Percentiles rank a stretch among this genome's conserved stretches.
Conservation (phyloP, 768 basidiomycete species). For the Hortiboletus flavorubellus region DNA sequence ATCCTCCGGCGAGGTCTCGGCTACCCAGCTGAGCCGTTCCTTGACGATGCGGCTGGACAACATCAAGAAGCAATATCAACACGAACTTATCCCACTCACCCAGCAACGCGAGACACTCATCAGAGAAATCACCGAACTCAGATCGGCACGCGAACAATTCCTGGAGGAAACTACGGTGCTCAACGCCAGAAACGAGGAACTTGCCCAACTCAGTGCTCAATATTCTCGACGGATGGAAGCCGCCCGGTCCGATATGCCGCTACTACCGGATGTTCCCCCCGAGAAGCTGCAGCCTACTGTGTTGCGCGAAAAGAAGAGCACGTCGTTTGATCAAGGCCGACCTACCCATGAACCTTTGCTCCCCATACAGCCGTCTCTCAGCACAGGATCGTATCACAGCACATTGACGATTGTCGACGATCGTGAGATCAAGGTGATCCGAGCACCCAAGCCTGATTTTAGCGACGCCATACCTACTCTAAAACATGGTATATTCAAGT, state of each 20-base stretch:
- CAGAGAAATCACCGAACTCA: slow-evolving; percentile 84
- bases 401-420: slow-evolving; percentile 26
- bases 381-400: slow-evolving; percentile 17
- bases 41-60: slow-evolving; percentile 83
- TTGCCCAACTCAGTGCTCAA: slow-evolving; percentile 82
- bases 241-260: slow-evolving; percentile 16
- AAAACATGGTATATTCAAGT: slow-evolving; percentile 65
- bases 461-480: slow-evolving; percentile 48
- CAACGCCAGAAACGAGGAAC: slow-evolving; percentile 88
- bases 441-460: slow-evolving; percentile 29
- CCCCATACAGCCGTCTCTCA: slow-evolving; percentile 14
- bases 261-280: slow-evolving; percentile 2
- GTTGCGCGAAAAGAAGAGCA: slow-evolving; percentile 24
- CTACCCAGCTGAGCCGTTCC: slow-evolving; percentile 55
- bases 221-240: slow-evolving; percentile 76
- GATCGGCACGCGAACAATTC: slow-evolving; percentile 79
- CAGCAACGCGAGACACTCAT: slow-evolving; percentile 74
- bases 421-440: slow-evolving; percentile 25
- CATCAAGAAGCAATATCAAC: slow-evolving; percentile 83
- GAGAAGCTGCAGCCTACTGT: slow-evolving; percentile 7
- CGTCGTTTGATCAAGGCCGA: slow-evolving; percentile 29
- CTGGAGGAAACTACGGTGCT: slow-evolving; percentile 90
- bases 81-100: slow-evolving; percentile 80
- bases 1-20: slow-evolving; percentile 35
- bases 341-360: slow-evolving; percentile 7